Evolutionary conservation across 352 stramenopile species (phyloP).

Genomic region (Phytophthora fragariae): DNA sequence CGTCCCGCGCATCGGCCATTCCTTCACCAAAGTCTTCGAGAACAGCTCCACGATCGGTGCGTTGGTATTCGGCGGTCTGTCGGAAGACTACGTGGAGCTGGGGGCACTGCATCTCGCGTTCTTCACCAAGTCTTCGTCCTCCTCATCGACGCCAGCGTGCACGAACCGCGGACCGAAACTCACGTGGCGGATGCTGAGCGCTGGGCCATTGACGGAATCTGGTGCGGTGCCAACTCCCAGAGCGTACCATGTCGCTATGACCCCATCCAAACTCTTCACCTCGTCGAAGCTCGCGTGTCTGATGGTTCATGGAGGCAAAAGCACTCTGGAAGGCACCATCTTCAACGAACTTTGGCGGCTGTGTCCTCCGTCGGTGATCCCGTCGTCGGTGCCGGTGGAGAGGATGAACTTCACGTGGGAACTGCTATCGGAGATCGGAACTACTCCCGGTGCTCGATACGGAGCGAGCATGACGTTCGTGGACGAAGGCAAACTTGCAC

Average conservation of each 20-base stretch:
- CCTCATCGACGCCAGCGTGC: conserved; percentile 4
- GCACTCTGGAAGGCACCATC: conserved; percentile 45
- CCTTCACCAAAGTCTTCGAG: conserved; percentile 64
- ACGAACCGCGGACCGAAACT: conserved; percentile 43
- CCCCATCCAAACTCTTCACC: conserved; percentile 46
- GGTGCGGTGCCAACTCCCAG: conserved; percentile 39
- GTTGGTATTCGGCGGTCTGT: conserved; percentile 61
- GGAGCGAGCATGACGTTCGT: conserved; percentile 61
- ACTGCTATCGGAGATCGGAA: conserved; percentile 53
- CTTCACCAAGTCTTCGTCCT: conserved; percentile 42
- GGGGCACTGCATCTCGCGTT: conserved; percentile 53
- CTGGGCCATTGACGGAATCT: conserved; percentile 4
- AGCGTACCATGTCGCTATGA: conserved; percentile 57
- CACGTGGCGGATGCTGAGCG: conserved; percentile 47
- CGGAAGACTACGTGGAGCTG: conserved; percentile 54
- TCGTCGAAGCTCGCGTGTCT: conserved; percentile 47
- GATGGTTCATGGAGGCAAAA: conserved; percentile 71
- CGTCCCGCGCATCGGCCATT: conserved; percentile 61
- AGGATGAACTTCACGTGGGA: conserved; percentile 63
- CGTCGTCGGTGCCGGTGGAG: conserved; percentile 41
- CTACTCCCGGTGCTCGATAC: conserved; percentile 64
- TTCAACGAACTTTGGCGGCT: conserved; percentile 79
- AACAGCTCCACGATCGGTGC: conserved; percentile 50
- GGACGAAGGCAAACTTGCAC: conserved; percentile 64
- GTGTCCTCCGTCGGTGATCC: conserved; percentile 39